Conservation (phyloP, 2,329 filamentous ascomycete species). For the Microdochium nivale region DNA sequence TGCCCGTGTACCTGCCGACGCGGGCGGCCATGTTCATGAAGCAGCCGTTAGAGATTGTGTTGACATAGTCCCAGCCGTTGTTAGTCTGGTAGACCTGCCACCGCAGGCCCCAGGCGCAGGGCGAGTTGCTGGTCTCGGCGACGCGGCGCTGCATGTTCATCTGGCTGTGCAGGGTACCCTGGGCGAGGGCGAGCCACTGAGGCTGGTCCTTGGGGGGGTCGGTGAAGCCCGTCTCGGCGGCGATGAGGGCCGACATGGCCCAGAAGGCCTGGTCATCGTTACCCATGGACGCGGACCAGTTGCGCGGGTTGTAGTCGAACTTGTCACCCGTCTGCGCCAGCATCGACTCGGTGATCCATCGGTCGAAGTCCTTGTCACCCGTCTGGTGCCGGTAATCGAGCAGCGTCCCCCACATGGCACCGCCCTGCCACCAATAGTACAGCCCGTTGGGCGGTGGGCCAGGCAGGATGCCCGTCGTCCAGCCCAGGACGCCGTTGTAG, state of each 20-base stretch:
- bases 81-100: constrained; percentile 58
- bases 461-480: constrained; percentile 13
- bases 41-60: constrained; percentile 30
- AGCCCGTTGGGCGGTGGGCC: constrained; percentile 7
- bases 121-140: constrained; percentile 17
- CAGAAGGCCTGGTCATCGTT: constrained; percentile 54
- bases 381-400: constrained; percentile 45
- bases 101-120: constrained; percentile 50
- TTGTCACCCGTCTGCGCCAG: constrained; percentile 32
- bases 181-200: constrained; percentile 51
- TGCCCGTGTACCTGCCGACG: constrained; percentile 51
- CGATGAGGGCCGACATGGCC: constrained; percentile 53
- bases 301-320: constrained; percentile 32
- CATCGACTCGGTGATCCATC: constrained; percentile 31
- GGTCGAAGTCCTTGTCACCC: constrained; percentile 39
- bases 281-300: constrained; percentile 24
- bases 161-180: constrained; percentile 55
- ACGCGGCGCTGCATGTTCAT: constrained; percentile 36
- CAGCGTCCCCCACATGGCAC: constrained; percentile 37
- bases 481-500: constrained; percentile 14
- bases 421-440: constrained; percentile 48
- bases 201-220: constrained; percentile 35
- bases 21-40: constrained; percentile 43
- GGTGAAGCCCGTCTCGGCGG: constrained; percentile 50
- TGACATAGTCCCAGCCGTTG: constrained; percentile 38